phyloP scores from a whole-genome alignment of 2,329 filamentous ascomycete genomes.

The Fusarium temperatum region DNA sequence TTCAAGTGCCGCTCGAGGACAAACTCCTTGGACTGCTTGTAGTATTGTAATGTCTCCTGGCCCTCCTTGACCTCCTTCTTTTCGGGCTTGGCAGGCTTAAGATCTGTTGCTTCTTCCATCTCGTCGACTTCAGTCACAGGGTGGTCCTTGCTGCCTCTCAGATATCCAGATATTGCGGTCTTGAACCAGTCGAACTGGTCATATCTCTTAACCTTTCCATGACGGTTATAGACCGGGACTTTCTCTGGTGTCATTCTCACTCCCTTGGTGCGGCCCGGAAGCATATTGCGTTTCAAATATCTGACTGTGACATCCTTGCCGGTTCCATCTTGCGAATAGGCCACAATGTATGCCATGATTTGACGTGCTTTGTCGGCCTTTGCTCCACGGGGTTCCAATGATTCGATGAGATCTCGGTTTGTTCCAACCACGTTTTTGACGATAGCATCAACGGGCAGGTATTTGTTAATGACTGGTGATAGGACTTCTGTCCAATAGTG shows the following conservation, averaged over 20 bases:
- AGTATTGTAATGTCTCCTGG: constrained; percentile 85
- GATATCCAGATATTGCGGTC: constrained; percentile 78
- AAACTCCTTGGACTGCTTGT: constrained; percentile 86
- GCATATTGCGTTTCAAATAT: constrained; percentile 82
- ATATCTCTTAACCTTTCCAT: constrained; percentile 80
- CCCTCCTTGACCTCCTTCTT: constrained; percentile 79
- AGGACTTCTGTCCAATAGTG: constrained; percentile 94
- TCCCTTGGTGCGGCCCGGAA: constrained; percentile 91
- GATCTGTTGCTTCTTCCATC: constrained; percentile 79
- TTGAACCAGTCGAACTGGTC: constrained; percentile 92
- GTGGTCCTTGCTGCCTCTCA: constrained; percentile 55
- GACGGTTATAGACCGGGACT: constrained; percentile 78
- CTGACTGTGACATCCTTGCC: constrained; percentile 95
- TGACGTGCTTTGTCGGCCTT: constrained; percentile 89
- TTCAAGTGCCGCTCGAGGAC: constrained; percentile 87
- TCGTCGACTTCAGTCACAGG: constrained; percentile 78
- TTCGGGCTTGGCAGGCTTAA: constrained; percentile 76
- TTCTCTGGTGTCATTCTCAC: constrained; percentile 81
- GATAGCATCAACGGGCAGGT: constrained; percentile 80
- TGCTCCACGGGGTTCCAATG: constrained; percentile 82
- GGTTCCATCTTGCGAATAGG: constrained; percentile 82
- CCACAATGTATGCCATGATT: constrained; percentile 88
- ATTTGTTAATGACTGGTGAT: constrained; percentile 82
- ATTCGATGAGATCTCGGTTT: constrained; percentile 75
- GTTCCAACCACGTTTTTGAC: constrained; percentile 75